Conservation (phyloP, 2,329 filamentous ascomycete genomes). For the Trichoderma sp. region DNA sequence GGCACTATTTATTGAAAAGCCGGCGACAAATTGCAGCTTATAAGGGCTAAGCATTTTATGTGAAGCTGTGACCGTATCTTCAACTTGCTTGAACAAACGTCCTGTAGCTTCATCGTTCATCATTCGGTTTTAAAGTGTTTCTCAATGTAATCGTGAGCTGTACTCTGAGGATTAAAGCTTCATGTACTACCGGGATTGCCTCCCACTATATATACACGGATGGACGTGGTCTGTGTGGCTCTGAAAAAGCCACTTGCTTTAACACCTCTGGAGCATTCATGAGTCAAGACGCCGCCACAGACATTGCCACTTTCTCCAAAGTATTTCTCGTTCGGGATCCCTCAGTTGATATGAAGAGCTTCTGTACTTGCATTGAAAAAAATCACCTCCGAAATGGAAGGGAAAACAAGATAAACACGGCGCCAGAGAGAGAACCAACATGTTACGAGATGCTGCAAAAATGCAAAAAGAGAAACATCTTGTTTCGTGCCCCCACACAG, state of each 20-base stretch:
- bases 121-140: neutral
- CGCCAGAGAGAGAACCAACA: neutral
- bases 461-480: neutral
- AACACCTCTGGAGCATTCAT: neutral
- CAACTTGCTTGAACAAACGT: neutral
- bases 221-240: neutral
- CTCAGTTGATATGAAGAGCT: no score
- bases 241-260: neutral
- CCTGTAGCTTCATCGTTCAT: neutral
- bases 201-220: neutral
- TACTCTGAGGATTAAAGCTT: neutral
- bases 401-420: no score
- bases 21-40: neutral
- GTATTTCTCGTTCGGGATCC: no score
- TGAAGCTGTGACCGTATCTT: neutral
- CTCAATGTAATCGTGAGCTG: neutral
- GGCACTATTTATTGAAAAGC: neutral
- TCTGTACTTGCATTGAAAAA: neutral
- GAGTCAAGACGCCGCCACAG: neutral
- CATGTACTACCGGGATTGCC: neutral
- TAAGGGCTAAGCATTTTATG: neutral
- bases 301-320: neutral
- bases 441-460: neutral
- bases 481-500: slow-evolving; percentile 22
- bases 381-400: neutral